Evolutionary conservation across 2,329 filamentous ascomycete genomes (phyloP), one percentile per base, ranked within the genome.

Genomic region (Orbilia javanica): DNA sequence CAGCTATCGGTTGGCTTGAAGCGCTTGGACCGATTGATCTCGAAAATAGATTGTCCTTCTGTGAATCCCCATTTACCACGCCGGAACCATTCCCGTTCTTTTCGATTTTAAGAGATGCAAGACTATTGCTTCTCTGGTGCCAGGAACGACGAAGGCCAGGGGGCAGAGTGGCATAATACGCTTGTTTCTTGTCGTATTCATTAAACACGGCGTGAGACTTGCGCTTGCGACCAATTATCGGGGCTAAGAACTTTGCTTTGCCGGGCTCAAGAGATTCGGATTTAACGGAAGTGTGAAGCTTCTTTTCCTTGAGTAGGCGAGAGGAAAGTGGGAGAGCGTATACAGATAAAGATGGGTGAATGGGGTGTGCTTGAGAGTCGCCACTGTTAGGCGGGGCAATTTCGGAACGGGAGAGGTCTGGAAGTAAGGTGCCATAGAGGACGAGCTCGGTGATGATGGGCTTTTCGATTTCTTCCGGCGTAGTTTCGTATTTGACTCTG

Each of bases 171-270:
- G 74, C 67, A 55, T 67, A 78, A 53, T 78, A 78, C 18, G 74
- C 67, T 52, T 68, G 50, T 34, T 72, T 78, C 22, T 64, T 78
- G 20, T 78, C 74, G 62, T 78, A 78, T 68, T 72, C 67, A 22
- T 52, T 64, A 63, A 78, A 72, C 44, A 72, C 50, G 5, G 62
- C 22, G 20, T 67, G 67, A 13, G 34, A 55, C 27, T 78, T 78
- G n/a, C 74, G 74, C 72, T 78, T 78, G 25, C 67, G 67, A 31
- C 74, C 74, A 25, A 78, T 78, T 52, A 78, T 63, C 4, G 74
- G 67, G 8, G 50, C 52, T 42, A 78, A 34, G 44, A 78, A 68
- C 46, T 39, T 72, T 20, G 74, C 67, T 29, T 63, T 78, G 13
- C 46, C 46, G 0, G 66, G 67, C 6, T 78, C 74, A 5, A 72